Evolutionary conservation across 2,329 filamentous ascomycete genomes (phyloP).

Genomic region (Xylaria sp.): DNA sequence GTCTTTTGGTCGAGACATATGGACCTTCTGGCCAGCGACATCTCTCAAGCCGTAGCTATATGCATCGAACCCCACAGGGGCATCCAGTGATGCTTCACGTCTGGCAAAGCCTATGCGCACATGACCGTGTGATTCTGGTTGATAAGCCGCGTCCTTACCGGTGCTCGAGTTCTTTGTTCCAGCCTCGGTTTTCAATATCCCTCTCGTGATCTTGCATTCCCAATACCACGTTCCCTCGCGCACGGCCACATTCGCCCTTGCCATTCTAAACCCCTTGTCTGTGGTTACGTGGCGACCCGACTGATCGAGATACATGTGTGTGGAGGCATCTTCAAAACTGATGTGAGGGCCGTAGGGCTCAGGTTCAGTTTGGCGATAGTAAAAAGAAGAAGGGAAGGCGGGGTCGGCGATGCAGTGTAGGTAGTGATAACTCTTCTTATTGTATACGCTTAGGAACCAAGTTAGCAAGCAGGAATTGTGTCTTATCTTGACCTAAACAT

Average conservation of each 20-base stretch:
- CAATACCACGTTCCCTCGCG: slow-evolving; percentile 93
- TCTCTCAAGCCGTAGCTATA: slow-evolving; percentile 96
- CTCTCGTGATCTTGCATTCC: slow-evolving; percentile 89
- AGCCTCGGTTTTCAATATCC: slow-evolving; percentile 51
- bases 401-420: slow-evolving; percentile 91
- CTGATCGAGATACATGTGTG: slow-evolving; percentile 84
- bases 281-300: slow-evolving; percentile 83
- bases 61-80: slow-evolving; percentile 85
- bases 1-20: slow-evolving; percentile 92
- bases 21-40: slow-evolving; percentile 88
- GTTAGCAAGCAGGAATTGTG: slow-evolving; percentile 21
- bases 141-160: slow-evolving; percentile 53
- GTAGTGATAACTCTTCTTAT: slow-evolving; percentile 84
- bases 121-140: slow-evolving; percentile 64
- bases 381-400: slow-evolving; percentile 84
- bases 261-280: slow-evolving; percentile 91
- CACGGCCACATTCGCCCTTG: slow-evolving; percentile 88
- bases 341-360: slow-evolving; percentile 85
- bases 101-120: slow-evolving; percentile 90
- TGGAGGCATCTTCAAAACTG: slow-evolving; percentile 91
- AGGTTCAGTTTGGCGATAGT: slow-evolving; percentile 89
- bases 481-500: neutral
- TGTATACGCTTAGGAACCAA: slow-evolving; percentile 61
- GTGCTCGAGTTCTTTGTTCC: slow-evolving; percentile 58
- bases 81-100: slow-evolving; percentile 83